phyloP scores from a whole-genome alignment of 23 red algal genomes.

The Porphyridium purpureum region DNA sequence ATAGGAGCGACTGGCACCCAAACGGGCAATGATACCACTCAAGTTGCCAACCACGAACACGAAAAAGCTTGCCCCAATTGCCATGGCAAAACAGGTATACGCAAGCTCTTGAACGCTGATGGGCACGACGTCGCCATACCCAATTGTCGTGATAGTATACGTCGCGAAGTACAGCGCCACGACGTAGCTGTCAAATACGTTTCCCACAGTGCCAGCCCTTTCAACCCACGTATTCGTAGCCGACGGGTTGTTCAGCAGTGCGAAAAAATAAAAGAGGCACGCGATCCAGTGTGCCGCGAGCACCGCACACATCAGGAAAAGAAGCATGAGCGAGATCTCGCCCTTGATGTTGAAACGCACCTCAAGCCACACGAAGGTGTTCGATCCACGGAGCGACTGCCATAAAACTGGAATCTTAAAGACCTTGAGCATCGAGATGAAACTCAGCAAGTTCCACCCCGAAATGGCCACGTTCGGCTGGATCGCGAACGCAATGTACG shows the following conservation, averaged over 20 bases:
- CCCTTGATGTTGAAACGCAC: slow-evolving; percentile 35
- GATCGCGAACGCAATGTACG: slow-evolving; percentile 3
- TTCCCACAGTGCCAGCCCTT: too few species aligned
- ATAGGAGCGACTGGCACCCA: slow-evolving; percentile 11
- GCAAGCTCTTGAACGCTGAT: slow-evolving; percentile 18
- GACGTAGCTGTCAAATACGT: slow-evolving; percentile 30
- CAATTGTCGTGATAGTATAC: slow-evolving; percentile 55
- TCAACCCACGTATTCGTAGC: too few species aligned
- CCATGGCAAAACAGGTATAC: slow-evolving; percentile 42
- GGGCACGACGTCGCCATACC: slow-evolving; percentile 49
- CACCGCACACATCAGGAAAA: slow-evolving; percentile 14
- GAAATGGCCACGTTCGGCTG: neutral
- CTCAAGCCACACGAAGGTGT: slow-evolving; percentile 15
- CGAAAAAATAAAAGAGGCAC: slow-evolving; percentile 54
- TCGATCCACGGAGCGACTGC: slow-evolving; percentile 6
- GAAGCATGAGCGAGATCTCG: slow-evolving; percentile 15
- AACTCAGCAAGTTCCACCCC: slow-evolving; percentile 17
- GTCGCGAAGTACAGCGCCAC: slow-evolving; percentile 50
- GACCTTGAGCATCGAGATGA: slow-evolving; percentile 25
- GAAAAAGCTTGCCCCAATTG: slow-evolving; percentile 38
- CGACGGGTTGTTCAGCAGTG: slow-evolving; percentile 2
- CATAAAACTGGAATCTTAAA: slow-evolving; percentile 23
- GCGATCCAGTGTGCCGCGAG: slow-evolving; percentile 41
- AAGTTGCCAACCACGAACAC: slow-evolving; percentile 39
- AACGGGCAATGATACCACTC: slow-evolving; percentile 8